A percentile compares a stretch with the other conserved stretches of the same genome.
Evolutionary conservation across 2,329 filamentous ascomycete genomes (phyloP).

Genomic region (Sclerotinia nivalis): DNA sequence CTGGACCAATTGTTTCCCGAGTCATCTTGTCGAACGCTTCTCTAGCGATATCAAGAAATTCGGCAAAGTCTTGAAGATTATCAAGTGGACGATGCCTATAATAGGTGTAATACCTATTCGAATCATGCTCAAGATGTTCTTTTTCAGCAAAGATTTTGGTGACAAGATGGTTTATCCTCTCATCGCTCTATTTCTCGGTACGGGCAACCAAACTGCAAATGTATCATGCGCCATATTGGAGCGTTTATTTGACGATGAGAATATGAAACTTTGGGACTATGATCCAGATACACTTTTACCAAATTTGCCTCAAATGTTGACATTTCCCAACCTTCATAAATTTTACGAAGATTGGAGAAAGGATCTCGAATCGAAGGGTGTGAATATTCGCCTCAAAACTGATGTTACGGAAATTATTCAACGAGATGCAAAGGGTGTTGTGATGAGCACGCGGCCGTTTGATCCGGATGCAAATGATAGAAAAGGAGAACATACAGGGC

Average conservation of each 20-base stretch:
- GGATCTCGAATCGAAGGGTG: constrained; percentile 54
- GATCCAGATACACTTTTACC: constrained; percentile 55
- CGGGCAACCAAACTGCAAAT: constrained; percentile 70
- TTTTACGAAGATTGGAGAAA: constrained; percentile 63
- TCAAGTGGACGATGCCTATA: constrained; percentile 60
- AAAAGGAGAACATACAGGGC: constrained; percentile 42
- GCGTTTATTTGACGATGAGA: constrained; percentile 57
- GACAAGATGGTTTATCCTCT: constrained; percentile 72
- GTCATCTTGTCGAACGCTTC: constrained; percentile 56
- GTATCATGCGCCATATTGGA: constrained; percentile 69
- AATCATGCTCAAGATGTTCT: constrained; percentile 64
- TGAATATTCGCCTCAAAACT: constrained; percentile 56
- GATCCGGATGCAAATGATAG: constrained; percentile 54
- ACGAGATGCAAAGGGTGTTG: constrained; percentile 53
- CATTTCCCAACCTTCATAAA: constrained; percentile 61
- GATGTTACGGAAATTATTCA: constrained; percentile 55
- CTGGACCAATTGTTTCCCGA: constrained; percentile 67
- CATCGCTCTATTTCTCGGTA: constrained; percentile 72
- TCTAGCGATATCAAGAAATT: constrained; percentile 59
- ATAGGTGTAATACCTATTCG: constrained; percentile 64
- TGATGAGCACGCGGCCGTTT: constrained; percentile 48
- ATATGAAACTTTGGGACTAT: constrained; percentile 61
- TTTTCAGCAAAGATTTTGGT: constrained; percentile 68
- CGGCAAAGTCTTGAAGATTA: constrained; percentile 43
- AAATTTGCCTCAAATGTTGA: constrained; percentile 65